Conservation (phyloP, 129 eudicot genomes). For the Flaveria sonorensis region DNA sequence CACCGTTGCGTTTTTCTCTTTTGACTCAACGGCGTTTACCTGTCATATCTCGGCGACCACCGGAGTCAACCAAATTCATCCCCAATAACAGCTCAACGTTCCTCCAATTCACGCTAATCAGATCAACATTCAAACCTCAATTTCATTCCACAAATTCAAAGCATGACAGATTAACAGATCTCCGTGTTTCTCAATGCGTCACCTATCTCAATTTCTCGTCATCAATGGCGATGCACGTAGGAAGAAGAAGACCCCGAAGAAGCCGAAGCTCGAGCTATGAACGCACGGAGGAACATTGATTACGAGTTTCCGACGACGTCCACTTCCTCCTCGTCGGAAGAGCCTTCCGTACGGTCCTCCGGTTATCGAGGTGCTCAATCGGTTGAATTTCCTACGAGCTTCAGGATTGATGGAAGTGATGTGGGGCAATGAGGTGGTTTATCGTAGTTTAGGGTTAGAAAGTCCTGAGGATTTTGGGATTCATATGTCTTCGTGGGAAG, state of each 20-base stretch:
- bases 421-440: slow-evolving; percentile 51
- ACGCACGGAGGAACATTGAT: slow-evolving; percentile 56
- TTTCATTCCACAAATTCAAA: not conserved
- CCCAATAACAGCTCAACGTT: not conserved
- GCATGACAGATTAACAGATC: slow-evolving; percentile 10
- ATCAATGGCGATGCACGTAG: slow-evolving; percentile 26
- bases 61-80: slow-evolving; percentile 28
- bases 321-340: slow-evolving; percentile 23
- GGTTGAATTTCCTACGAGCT: slow-evolving; percentile 58
- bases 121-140: not conserved
- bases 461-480: slow-evolving; percentile 82
- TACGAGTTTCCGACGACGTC: slow-evolving; percentile 55
- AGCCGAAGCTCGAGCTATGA: slow-evolving; percentile 59
- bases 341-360: slow-evolving; percentile 26
- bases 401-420: slow-evolving; percentile 68
- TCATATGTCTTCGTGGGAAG: slow-evolving; percentile 55
- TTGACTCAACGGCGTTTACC: slow-evolving; percentile 40
- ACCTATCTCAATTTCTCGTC: slow-evolving; percentile 32
- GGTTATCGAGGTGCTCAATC: slow-evolving; percentile 52
- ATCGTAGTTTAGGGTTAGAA: slow-evolving; percentile 57
- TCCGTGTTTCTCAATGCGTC: slow-evolving; percentile 28
- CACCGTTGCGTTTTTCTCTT: slow-evolving; percentile 26
- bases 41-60: slow-evolving; percentile 25
- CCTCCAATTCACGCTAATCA: not conserved
- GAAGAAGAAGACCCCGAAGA: slow-evolving; percentile 37